Evolutionary conservation across 768 basidiomycete species (phyloP).

Genomic region (Cyclocybe aegerita): DNA sequence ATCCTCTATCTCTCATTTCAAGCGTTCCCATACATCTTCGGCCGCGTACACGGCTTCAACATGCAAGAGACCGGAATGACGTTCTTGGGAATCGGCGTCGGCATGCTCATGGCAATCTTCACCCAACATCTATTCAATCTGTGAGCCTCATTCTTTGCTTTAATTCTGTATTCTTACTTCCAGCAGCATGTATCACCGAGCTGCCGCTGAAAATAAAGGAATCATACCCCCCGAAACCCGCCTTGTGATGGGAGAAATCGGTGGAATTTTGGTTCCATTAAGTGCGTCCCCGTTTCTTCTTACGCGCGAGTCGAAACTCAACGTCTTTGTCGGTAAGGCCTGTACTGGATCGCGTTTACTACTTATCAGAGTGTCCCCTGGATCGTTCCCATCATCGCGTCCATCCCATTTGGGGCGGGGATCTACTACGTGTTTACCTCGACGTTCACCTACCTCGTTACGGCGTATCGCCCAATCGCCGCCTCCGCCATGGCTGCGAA

Average conservation of each 20-base stretch:
- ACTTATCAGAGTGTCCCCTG: constrained; percentile 51
- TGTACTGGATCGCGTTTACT: constrained; percentile 66
- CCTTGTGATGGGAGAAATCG: constrained; percentile 65
- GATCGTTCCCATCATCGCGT: constrained; percentile 66
- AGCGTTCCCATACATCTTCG: constrained; percentile 56
- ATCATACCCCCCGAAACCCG: constrained; percentile 64
- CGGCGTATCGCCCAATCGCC: constrained; percentile 63
- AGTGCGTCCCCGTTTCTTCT: constrained; percentile 53
- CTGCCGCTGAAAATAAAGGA: constrained; percentile 38
- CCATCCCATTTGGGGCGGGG: constrained; percentile 63
- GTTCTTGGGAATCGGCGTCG: constrained; percentile 62
- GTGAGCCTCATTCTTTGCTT: constrained; percentile 28
- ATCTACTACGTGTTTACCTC: constrained; percentile 70
- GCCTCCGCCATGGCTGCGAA: constrained; percentile 71
- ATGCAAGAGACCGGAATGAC: constrained; percentile 52
- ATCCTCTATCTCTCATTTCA: constrained; percentile 67
- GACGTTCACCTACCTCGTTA: constrained; percentile 71
- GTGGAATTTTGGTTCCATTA: constrained; percentile 64
- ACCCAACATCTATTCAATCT: constrained; percentile 58
- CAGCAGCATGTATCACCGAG: constrained; percentile 34
- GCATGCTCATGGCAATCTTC: constrained; percentile 48
- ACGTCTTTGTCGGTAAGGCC: constrained; percentile 27
- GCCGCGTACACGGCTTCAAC: constrained; percentile 45
- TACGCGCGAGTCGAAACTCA: constrained; percentile 38
- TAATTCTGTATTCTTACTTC: neutral